These are phyloP conservation scores for Skeletonema tropicum DNA, from an alignment of 108 stramenopile genomes.

Conservation along the genomic window DNA sequence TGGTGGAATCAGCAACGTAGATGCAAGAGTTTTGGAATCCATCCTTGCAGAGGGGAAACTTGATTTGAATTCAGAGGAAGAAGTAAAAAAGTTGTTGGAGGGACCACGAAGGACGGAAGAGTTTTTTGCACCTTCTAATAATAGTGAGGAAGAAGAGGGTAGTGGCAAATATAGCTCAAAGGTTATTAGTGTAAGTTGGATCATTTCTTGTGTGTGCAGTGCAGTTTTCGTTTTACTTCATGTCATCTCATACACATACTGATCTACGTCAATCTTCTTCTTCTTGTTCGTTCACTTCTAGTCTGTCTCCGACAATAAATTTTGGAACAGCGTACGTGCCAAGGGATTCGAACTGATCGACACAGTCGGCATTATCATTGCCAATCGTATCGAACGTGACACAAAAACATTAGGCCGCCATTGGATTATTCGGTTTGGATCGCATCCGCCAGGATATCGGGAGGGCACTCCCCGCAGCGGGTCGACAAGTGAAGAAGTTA, in stretches of 20 bases:
- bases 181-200: slow-evolving; percentile 40
- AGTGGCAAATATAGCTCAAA: slow-evolving; percentile 39
- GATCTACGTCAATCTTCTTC: neutral
- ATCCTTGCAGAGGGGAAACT: slow-evolving; percentile 72
- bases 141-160: slow-evolving; percentile 1
- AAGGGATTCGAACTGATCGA: slow-evolving; percentile 69
- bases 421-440: slow-evolving; percentile 80
- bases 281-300: slow-evolving; percentile 4
- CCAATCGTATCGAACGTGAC: slow-evolving; percentile 77
- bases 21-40: slow-evolving; percentile 77
- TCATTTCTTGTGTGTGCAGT: neutral
- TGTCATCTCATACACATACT: neutral
- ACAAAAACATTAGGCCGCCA: slow-evolving; percentile 57
- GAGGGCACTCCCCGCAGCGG: slow-evolving; percentile 74
- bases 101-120: slow-evolving; percentile 41
- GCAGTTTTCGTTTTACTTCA: neutral
- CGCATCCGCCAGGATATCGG: slow-evolving; percentile 70
- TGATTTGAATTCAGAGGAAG: slow-evolving; percentile 64
- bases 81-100: slow-evolving; percentile 69
- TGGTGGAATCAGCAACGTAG: slow-evolving; percentile 46
- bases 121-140: neutral
- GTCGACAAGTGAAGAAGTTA: slow-evolving; percentile 31
- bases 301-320: slow-evolving; percentile 63
- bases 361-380: slow-evolving; percentile 67
- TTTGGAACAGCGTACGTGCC: slow-evolving; percentile 72